Percentiles rank a stretch among this genome's conserved stretches.
Conservation (phyloP, 148 eudicot species). For the Dianthus caryophyllus region DNA sequence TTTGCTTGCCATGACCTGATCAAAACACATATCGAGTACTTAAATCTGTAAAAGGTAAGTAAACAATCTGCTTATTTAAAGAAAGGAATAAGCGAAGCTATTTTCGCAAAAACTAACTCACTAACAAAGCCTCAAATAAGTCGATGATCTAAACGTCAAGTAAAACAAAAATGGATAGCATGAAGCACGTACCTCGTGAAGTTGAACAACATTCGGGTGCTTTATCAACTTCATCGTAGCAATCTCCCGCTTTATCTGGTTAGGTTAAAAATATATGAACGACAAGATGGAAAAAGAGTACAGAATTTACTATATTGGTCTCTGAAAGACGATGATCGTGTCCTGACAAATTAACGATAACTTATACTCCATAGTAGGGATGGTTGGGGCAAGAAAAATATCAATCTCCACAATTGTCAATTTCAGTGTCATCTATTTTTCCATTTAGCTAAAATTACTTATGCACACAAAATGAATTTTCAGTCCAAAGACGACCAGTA, state of each 20-base stretch:
- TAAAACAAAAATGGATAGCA: background rate
- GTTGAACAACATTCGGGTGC: constrained; percentile 78
- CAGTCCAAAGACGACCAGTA: no score
- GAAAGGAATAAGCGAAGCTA: background rate
- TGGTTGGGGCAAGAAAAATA: no score
- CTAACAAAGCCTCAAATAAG: background rate
- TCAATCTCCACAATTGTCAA: no score
- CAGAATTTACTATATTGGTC: no score
- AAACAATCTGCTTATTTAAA: background rate
- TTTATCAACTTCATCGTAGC: constrained; percentile 79
- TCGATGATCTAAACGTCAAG: background rate
- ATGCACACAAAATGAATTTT: no score
- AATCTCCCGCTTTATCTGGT: constrained; percentile 77
- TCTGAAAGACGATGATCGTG: no score
- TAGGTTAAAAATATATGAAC: background rate
- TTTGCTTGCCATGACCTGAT: constrained; percentile 91
- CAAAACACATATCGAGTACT: no score
- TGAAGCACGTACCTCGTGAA: constrained; percentile 50
- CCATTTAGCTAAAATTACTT: no score
- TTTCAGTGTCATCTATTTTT: no score
- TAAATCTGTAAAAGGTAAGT: no score
- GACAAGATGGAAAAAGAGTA: background rate
- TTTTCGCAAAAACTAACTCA: background rate
- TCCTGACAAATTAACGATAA: no score
- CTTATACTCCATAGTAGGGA: no score